phyloP scores from a whole-genome alignment of 495 filamentous ascomycete species.

The Lichenothelia convexa region DNA sequence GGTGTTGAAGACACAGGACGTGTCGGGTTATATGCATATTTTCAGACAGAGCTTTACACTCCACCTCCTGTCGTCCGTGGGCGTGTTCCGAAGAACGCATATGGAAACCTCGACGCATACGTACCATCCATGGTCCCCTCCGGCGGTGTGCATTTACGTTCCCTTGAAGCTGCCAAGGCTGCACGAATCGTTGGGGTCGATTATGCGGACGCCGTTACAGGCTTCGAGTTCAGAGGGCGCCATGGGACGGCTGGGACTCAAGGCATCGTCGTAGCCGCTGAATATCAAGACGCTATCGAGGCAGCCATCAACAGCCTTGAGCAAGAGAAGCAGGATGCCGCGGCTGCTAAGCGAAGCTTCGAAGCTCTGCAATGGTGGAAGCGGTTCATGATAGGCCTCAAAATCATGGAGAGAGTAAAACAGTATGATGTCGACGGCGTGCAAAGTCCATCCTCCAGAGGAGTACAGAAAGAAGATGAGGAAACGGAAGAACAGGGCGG shows the following conservation, averaged over 20 bases:
- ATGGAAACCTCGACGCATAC: constrained; percentile 80
- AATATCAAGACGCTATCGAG: constrained; percentile 51
- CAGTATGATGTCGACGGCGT: constrained; percentile 40
- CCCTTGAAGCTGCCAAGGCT: constrained; percentile 49
- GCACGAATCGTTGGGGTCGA: constrained; percentile 66
- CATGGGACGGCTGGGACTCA: constrained; percentile 61
- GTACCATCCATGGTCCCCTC: constrained; percentile 80
- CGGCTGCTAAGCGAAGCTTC: constrained; percentile 33
- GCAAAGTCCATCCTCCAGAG: constrained; percentile 5
- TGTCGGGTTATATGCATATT: constrained; percentile 47
- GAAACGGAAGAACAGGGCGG: constrained; percentile 3
- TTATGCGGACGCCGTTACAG: constrained; percentile 74
- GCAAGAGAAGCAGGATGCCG: constrained; percentile 38
- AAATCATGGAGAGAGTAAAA: constrained; percentile 60
- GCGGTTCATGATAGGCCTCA: constrained; percentile 51
- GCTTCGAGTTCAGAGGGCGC: constrained; percentile 69
- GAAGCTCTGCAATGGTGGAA: constrained; percentile 58
- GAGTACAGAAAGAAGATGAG: constrained; percentile 11
- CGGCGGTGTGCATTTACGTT: constrained; percentile 55
- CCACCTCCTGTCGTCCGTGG: constrained; percentile 61
- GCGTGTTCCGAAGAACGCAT: constrained; percentile 65
- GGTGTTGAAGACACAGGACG: constrained; percentile 18
- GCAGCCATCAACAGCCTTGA: constrained; percentile 46
- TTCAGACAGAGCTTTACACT: constrained; percentile 59
- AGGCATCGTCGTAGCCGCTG: constrained; percentile 57